Evolutionary conservation across 306 rosid species (phyloP).

Genomic region (Boehmeria nivea): DNA sequence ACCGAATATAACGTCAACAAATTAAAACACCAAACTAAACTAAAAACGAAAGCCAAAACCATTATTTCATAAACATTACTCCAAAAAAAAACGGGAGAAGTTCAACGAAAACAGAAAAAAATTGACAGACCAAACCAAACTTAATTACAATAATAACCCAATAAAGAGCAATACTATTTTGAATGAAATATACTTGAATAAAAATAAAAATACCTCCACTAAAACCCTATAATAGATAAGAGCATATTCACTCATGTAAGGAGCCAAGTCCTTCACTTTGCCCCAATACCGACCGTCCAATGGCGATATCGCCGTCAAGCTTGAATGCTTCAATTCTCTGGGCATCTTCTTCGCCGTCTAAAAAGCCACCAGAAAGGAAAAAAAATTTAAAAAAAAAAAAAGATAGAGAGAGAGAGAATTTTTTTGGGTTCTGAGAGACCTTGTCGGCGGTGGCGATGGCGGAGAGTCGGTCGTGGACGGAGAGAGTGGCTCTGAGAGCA

Average conservation of each 20-base stretch:
- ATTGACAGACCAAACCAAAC: no score
- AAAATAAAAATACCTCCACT: constrained; percentile 47
- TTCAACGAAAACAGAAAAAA: no score
- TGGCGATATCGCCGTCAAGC: constrained; percentile 62
- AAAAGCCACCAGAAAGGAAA: neutral
- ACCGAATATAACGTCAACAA: neutral
- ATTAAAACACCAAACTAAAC: neutral
- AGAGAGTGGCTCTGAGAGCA: constrained; percentile 23
- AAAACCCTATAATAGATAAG: constrained; percentile 50
- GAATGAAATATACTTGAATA: no score
- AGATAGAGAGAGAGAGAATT: neutral
- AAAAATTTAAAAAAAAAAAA: neutral
- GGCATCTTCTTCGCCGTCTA: constrained; percentile 19
- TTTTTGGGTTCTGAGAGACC: neutral
- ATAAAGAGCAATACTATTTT: no score
- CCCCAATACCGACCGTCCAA: constrained; percentile 71
- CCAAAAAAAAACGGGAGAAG: no score
- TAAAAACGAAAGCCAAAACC: no score
- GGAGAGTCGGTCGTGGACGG: no score
- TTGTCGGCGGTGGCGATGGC: neutral
- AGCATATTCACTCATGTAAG: constrained; percentile 53
- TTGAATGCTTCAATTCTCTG: constrained; percentile 36
- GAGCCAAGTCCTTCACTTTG: constrained; percentile 59
- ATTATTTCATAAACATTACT: no score
- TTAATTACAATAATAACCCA: neutral